These are phyloP conservation scores for Senna siamea DNA, from an alignment of 306 rosid species.

Conservation along the genomic window DNA sequence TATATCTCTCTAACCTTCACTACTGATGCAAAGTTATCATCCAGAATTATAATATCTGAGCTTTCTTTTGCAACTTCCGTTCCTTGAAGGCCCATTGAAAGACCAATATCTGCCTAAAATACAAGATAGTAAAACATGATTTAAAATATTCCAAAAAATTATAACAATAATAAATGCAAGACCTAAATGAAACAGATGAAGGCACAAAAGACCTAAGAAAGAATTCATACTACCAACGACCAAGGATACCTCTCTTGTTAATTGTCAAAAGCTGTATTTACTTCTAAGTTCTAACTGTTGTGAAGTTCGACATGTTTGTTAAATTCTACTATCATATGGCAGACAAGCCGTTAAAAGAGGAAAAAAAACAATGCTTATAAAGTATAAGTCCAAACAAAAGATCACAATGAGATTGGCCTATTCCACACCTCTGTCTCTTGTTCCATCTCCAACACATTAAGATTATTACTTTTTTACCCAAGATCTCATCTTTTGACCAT, in stretches of 20 bases:
- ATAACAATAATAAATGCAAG: slow-evolving; percentile 9
- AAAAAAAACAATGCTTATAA: background rate
- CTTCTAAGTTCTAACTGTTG: background rate
- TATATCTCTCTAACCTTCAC: slow-evolving; percentile 65
- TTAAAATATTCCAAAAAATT: slow-evolving; percentile 42
- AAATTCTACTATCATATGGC: background rate
- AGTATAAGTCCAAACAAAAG: slow-evolving; percentile 5
- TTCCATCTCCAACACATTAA: slow-evolving; percentile 13
- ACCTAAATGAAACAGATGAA: slow-evolving; percentile 32
- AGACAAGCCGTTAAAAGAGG: background rate
- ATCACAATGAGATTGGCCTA: slow-evolving; percentile 15
- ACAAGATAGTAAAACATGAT: slow-evolving; percentile 47
- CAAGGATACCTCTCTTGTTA: slow-evolving; percentile 10
- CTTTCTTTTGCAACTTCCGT: slow-evolving; percentile 99
- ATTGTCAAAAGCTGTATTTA: slow-evolving; percentile 23
- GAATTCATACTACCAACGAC: slow-evolving; percentile 31
- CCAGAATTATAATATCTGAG: slow-evolving; percentile 94
- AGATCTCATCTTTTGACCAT: slow-evolving; percentile 1
- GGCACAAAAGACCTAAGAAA: background rate
- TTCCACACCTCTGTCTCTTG: background rate
- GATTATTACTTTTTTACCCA: slow-evolving; percentile 20
- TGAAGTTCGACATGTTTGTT: background rate
- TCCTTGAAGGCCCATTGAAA: slow-evolving; percentile 98
- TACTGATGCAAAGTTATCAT: slow-evolving; percentile 94
- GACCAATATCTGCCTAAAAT: slow-evolving; percentile 99